phyloP scores from a whole-genome alignment of 2,329 filamentous ascomycete species.

The Xylariaceae sp. region DNA sequence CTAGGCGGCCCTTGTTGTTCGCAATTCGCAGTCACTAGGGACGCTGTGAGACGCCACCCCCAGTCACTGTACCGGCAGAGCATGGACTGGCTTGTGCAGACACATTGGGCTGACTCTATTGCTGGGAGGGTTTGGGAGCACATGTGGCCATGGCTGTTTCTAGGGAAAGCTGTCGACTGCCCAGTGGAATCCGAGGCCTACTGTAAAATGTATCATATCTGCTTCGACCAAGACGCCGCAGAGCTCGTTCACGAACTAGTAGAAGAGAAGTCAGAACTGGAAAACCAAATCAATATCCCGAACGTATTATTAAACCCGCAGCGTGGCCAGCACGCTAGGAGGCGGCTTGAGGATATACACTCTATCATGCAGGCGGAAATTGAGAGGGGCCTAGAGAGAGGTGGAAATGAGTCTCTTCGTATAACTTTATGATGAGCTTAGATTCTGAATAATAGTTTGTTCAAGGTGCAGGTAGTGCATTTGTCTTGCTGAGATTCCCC shows the following conservation, averaged over 20 bases:
- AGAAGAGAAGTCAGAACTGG: constrained; percentile 29
- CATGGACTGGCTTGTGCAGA: constrained; percentile 41
- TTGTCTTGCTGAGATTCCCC: neutral
- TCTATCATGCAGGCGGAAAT: constrained; percentile 27
- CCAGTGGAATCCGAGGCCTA: constrained; percentile 46
- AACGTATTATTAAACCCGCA: constrained; percentile 29
- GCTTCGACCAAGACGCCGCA: constrained; percentile 35
- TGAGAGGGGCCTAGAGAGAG: constrained; percentile 23
- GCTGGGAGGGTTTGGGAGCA: constrained; percentile 45
- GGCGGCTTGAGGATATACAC: constrained; percentile 33
- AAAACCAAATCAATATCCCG: constrained; percentile 27
- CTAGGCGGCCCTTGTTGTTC: constrained; percentile 44
- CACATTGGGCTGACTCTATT: constrained; percentile 39
- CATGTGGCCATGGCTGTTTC: constrained; percentile 43
- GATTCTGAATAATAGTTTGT: constrained; percentile 1
- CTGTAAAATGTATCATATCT: constrained; percentile 44
- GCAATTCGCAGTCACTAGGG: constrained; percentile 44
- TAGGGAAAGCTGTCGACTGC: constrained; percentile 49
- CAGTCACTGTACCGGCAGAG: constrained; percentile 38
- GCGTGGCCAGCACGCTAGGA: constrained; percentile 25
- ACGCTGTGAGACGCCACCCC: constrained; percentile 39
- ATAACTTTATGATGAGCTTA: constrained; percentile 22
- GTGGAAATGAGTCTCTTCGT: constrained; percentile 25
- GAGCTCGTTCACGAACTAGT: constrained; percentile 27
- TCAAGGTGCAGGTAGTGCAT: neutral